Evolutionary conservation across 331 rosid genomes (phyloP), one percentile per base, ranked within the genome.

Genomic region (Malus hybrid): DNA sequence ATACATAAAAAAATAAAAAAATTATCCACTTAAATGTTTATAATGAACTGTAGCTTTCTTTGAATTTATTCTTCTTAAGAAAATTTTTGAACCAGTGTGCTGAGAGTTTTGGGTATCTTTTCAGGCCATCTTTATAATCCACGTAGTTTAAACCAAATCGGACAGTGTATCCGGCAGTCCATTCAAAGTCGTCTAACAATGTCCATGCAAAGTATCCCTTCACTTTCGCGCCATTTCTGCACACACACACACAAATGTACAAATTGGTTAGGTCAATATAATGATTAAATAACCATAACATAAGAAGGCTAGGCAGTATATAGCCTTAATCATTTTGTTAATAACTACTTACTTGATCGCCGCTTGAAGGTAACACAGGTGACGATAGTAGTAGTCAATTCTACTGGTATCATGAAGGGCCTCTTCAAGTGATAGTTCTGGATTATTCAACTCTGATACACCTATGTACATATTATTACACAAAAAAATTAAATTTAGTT

Each of bases 181-280:
- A 80, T 75, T 80, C 84, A 56, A 69, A 80, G 63, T 80, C 70
- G 59, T 75, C 84, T 24, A 70, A 13, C 44, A 80, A 75, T 27
- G 84, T 75, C 84, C 84, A 80, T 62, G 84, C 57, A 80, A 80
- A 80, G 48, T 69, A 80, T 6, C 84, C 84, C 46, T 80, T 70
- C 73, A 80, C 73, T 6, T 75, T 80, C 11, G 63, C 73, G 7
- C 24, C 24, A 24, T 24, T 24, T 24, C 24, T 24, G 39, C 48
- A 67, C 11, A 55, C 10, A 69, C 7, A 39, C 7, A 63, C 24
- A 24, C 24, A 27, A 5, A 55, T 19, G 20, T 13, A 5, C 6
- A 50, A 18, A 55, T 55, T 6, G 15, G 6, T 34, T 11, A 67
- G 9, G 19, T 10, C 6, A 27, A 39, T n/a, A 63, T 44, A 5